Evolutionary conservation across 1,284 basidiomycete genomes (phyloP), one percentile per base, ranked within the genome.

Genomic region (Bondarzewia mesenterica): DNA sequence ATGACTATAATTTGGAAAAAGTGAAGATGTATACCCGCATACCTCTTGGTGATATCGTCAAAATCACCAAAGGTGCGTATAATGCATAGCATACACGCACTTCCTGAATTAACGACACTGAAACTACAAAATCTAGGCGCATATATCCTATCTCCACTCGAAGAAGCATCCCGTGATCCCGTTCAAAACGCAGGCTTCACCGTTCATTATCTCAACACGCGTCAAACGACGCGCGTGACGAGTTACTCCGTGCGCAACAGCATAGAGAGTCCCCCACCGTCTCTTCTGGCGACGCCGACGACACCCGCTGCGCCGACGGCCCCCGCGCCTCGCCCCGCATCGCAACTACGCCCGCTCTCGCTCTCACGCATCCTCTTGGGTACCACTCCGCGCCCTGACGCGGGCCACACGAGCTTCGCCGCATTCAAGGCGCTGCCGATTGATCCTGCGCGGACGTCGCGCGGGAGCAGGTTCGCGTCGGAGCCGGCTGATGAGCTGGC

Each of bases 1-100:
- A 93, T 63, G 92, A 95, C 66, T 94, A 92, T 76, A 78, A 80
- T 59, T 78, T 95, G 49, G 90, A 92, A 63, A 93, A 94, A 63
- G 89, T 94, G 47, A 85, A 91, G 61, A 73, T 85, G 57, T 94
- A 90, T 70, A 93, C 88, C 54, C 82, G 93, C 37, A 81, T 98
- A 45, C 92, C 91, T 3, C 75, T 96, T 32, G 80, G 78, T 45
- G 89, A 91, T 60, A 82, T 99, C 56, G 71, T 80, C n/a, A 70
- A 73, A n/a, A 82, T 98, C 18, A 80, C 80, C 47, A 89, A 89
- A 78, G 93, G 93, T 82, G 29, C 38, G 8, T 50, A 53, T 49
- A 41, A 8, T 25, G 36, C 23, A 8, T 25, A 16, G 8, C 35
- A 10, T 4, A 22, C n/a, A 23, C 26, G 12, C 18, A 37, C 29